Conservation (phyloP, 1,284 basidiomycete genomes). For the Sanghuangporus baumii region DNA sequence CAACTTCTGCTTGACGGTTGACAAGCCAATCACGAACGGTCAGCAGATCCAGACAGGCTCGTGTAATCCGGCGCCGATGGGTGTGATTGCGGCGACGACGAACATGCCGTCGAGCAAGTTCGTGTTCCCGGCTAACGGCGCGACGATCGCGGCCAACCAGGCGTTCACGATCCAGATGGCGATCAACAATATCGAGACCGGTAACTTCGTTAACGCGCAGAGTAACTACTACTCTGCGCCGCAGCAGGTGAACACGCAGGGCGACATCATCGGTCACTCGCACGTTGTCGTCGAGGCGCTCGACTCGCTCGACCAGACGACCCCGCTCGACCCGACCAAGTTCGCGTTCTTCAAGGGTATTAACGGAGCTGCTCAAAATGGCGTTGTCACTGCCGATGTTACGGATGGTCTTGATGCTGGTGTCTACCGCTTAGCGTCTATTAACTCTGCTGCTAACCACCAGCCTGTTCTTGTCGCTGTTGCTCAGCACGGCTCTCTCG, state of each 20-base stretch:
- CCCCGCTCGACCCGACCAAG: slow-evolving; percentile 44
- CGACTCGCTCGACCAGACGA: slow-evolving; percentile 41
- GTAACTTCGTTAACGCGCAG: slow-evolving; percentile 57
- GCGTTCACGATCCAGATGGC: slow-evolving; percentile 55
- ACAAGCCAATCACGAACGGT: slow-evolving; percentile 54
- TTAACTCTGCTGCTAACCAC: slow-evolving; percentile 59
- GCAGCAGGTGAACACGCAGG: slow-evolving; percentile 50
- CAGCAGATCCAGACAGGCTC: slow-evolving; percentile 54
- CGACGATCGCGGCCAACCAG: slow-evolving; percentile 43
- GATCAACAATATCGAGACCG: slow-evolving; percentile 51
- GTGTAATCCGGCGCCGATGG: slow-evolving; percentile 62
- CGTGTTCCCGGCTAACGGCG: slow-evolving; percentile 48
- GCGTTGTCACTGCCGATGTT: slow-evolving; percentile 47
- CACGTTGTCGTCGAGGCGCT: slow-evolving; percentile 61
- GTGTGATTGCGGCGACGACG: slow-evolving; percentile 46
- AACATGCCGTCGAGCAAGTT: slow-evolving; percentile 61
- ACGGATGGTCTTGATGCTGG: slow-evolving; percentile 52
- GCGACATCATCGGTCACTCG: slow-evolving; percentile 53
- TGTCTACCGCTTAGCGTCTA: slow-evolving; percentile 54
- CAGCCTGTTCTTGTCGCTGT: slow-evolving; percentile 59
- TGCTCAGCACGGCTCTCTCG: slow-evolving; percentile 53
- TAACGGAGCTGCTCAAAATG: slow-evolving; percentile 42
- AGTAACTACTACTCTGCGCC: slow-evolving; percentile 63
- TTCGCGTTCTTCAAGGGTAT: slow-evolving; percentile 71
- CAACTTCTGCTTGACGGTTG: slow-evolving; percentile 54